These are phyloP conservation scores for Fraxinus velutina DNA, from an alignment of 305 asterid species.

Conservation along the genomic window DNA sequence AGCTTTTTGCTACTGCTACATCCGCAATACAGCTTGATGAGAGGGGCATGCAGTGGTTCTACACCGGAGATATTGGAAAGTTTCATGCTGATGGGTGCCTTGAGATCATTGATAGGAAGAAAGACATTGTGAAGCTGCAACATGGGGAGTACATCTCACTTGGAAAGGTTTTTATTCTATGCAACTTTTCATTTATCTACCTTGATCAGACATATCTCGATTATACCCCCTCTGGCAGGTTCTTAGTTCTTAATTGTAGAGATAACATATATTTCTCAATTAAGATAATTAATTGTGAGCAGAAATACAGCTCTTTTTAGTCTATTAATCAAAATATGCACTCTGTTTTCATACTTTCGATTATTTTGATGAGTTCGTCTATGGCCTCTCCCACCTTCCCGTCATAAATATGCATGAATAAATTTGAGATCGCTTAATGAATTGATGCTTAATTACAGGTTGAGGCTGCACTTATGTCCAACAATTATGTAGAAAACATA, in stretches of 20 bases:
- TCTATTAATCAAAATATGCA: neutral
- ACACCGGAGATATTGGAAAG: constrained; percentile 81
- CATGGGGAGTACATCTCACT: constrained; percentile 90
- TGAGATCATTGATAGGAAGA: constrained; percentile 81
- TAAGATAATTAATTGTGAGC: neutral
- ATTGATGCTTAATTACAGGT: constrained; percentile 44
- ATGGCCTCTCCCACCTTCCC: neutral
- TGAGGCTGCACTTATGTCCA: constrained; percentile 71
- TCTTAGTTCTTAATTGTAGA: neutral
- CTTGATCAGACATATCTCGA: neutral
- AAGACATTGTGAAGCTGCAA: constrained; percentile 87
- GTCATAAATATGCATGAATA: neutral
- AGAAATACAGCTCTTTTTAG: neutral
- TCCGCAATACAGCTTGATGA: constrained; percentile 64
- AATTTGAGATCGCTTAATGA: neutral
- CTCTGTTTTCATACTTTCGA: neutral
- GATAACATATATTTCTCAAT: neutral
- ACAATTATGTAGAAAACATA: constrained; percentile 58
- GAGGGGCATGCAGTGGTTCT: constrained; percentile 85
- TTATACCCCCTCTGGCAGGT: neutral
- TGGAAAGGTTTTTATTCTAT: constrained; percentile 52
- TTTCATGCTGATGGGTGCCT: constrained; percentile 88
- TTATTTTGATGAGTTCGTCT: neutral
- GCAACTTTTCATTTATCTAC: neutral
- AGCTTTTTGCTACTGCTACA: constrained; percentile 9